Evolutionary conservation across 495 filamentous ascomycete genomes (phyloP), one percentile per base, ranked within the genome.

Genomic region (Neurospora tetraspora): DNA sequence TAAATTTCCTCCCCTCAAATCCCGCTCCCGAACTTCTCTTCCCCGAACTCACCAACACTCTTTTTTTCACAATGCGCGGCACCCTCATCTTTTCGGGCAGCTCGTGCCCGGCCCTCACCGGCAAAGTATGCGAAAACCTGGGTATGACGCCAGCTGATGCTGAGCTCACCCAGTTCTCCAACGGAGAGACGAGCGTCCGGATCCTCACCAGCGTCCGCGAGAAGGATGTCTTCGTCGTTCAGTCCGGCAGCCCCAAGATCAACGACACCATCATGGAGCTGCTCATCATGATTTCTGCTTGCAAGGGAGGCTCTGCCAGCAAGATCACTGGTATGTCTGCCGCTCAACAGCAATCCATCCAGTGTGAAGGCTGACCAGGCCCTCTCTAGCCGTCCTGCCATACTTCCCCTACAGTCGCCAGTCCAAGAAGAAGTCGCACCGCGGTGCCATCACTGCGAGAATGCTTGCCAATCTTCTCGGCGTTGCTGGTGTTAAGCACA

Each of bases 211-310:
- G 95, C 70, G 93, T 99, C 69, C 91, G 96, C 71, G 95, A 99
- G 78, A 96, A 99, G 80, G 94, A 99, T 88, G 94, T 99, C 72
- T 99, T 98, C 83, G 94, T 99, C 78, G 92, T 99, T 20, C 96
- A 99, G 87, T 98, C 95, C 76, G 96, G 96, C 71, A 98, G 96
- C 82, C 86, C 88, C 77, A 94, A 92, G 88, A 96, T 97, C 87
- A 99, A 99, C 83, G 96, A 99, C 83, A 95, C 92, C 75, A 92
- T 99, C 78, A 97, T 99, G 92, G 96, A 99, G 86, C 87, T 99
- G 72, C 89, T 98, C 77, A 98, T 99, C 82, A 94, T 99, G 91
- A 97, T 98, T 77, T 95, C 93, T 73, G 96, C 96, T 70, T 98
- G 96, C 87, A 99, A 97, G 80, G 94, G 96, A 79, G 95, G 94